phyloP scores from a whole-genome alignment of 2,329 filamentous ascomycete genomes.

The Pleurostoma richardsiae region DNA sequence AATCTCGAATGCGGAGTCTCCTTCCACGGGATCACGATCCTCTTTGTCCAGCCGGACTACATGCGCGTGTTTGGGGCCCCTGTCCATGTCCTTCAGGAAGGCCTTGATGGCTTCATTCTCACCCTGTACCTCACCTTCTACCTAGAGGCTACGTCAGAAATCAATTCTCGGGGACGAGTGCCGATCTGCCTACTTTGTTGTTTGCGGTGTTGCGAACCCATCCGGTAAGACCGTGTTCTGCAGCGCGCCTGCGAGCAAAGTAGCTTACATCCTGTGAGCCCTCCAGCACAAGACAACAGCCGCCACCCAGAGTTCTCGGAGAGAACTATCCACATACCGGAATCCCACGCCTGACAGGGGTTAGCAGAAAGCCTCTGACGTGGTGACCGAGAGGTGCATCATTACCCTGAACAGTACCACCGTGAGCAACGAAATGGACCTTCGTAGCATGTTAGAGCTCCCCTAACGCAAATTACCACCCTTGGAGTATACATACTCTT shows the following conservation, averaged over 20 bases:
- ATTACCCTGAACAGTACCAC: constrained; percentile 62
- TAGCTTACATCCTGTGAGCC: constrained; percentile 28
- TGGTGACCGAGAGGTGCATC: constrained; percentile 1
- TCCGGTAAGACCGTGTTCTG: constrained; percentile 46
- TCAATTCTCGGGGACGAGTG: background rate
- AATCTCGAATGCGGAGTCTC: constrained; percentile 63
- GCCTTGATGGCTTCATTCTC: constrained; percentile 57
- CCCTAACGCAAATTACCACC: no score
- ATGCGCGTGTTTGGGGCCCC: constrained; percentile 65
- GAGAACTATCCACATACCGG: constrained; percentile 30
- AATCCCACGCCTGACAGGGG: constrained; percentile 47
- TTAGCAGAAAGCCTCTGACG: background rate
- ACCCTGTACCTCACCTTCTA: constrained; percentile 86
- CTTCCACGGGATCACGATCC: constrained; percentile 59
- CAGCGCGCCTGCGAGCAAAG: constrained; percentile 49
- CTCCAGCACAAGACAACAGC: no score
- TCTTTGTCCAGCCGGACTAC: constrained; percentile 72
- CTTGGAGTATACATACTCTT: background rate
- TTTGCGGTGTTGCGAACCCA: constrained; percentile 57
- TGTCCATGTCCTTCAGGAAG: constrained; percentile 70
- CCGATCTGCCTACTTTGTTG: constrained; percentile 38
- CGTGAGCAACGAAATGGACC: constrained; percentile 62
- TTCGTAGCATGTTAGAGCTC: constrained; percentile 16
- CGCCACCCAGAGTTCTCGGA: no score
- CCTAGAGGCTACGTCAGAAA: constrained; percentile 43